Evolutionary conservation across 1,284 basidiomycete genomes (phyloP).

Genomic region (Fomitopsis schrenkii): DNA sequence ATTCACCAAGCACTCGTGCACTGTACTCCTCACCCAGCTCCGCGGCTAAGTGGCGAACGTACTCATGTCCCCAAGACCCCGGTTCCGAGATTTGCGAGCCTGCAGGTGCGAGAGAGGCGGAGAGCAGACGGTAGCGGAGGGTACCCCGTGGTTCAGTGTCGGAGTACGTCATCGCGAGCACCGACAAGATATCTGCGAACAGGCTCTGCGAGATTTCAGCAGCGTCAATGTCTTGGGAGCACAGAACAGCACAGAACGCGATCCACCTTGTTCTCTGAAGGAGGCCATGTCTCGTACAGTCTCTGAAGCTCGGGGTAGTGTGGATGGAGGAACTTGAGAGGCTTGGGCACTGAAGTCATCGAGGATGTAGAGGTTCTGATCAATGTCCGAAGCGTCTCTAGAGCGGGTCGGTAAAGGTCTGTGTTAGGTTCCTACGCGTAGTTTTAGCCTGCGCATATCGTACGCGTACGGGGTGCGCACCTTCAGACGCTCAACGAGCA

Average conservation of each 20-base stretch:
- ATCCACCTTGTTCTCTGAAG: slow-evolving; percentile 76
- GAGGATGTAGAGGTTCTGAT: slow-evolving; percentile 97
- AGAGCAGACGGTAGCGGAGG: slow-evolving; percentile 85
- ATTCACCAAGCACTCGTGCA: slow-evolving; percentile 39
- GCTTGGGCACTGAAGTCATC: slow-evolving; percentile 99
- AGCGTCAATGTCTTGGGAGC: not conserved
- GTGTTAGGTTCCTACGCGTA: slow-evolving; percentile 78
- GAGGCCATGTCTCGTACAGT: slow-evolving; percentile 77
- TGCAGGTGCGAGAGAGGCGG: slow-evolving; percentile 64
- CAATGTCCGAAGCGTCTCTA: slow-evolving; percentile 91
- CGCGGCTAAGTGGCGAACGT: slow-evolving; percentile 94
- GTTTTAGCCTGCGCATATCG: not conserved
- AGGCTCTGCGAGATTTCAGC: slow-evolving; percentile 56
- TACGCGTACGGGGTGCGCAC: slow-evolving; percentile 36
- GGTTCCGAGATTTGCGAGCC: slow-evolving; percentile 77
- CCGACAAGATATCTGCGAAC: slow-evolving; percentile 98
- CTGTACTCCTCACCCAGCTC: slow-evolving; percentile 95
- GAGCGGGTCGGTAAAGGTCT: slow-evolving; percentile 82
- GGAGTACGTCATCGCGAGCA: slow-evolving; percentile 99
- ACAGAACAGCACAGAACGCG: not conserved
- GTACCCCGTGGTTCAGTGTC: slow-evolving; percentile 95
- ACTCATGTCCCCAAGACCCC: slow-evolving; percentile 98
- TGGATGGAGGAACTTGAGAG: slow-evolving; percentile 96
- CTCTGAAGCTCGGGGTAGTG: slow-evolving; percentile 88
- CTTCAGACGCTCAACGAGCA: slow-evolving; percentile 94